phyloP scores from a whole-genome alignment of 2,329 filamentous ascomycete species.

The Furcasterigmium sp. region DNA sequence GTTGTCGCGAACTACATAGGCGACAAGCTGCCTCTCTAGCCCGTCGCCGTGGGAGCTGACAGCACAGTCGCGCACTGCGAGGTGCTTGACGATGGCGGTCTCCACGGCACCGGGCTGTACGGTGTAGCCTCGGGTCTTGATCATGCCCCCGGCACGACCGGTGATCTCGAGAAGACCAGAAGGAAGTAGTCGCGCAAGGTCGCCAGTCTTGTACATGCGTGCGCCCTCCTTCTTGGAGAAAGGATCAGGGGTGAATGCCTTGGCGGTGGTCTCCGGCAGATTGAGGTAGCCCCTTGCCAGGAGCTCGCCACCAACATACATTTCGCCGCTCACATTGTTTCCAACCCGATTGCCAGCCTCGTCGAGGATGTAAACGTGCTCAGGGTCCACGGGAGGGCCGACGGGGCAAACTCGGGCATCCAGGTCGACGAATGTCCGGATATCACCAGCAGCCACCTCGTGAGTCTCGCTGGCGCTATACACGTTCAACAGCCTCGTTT shows the following conservation, averaged over 20 bases:
- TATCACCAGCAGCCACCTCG: slow-evolving; percentile 73
- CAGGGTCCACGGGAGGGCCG: slow-evolving; percentile 61
- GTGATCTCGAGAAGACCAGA: slow-evolving; percentile 70
- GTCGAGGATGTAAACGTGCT: slow-evolving; percentile 68
- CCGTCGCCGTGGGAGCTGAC: slow-evolving; percentile 73
- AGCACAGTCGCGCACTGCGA: slow-evolving; percentile 67
- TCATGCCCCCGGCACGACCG: slow-evolving; percentile 72
- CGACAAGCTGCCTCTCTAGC: slow-evolving; percentile 68
- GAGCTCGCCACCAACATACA: slow-evolving; percentile 69
- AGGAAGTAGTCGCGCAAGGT: slow-evolving; percentile 61
- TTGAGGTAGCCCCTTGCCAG: slow-evolving; percentile 76
- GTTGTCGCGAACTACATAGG: slow-evolving; percentile 67
- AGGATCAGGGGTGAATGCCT: slow-evolving; percentile 63
- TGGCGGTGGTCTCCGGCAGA: slow-evolving; percentile 69
- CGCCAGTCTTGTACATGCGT: slow-evolving; percentile 71
- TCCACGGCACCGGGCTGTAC: slow-evolving; percentile 75
- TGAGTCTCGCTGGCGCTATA: slow-evolving; percentile 82
- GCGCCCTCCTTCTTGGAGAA: slow-evolving; percentile 56
- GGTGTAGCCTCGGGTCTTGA: slow-evolving; percentile 74
- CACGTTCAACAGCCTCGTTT: slow-evolving; percentile 67
- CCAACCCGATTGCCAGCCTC: slow-evolving; percentile 61
- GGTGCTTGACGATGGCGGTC: slow-evolving; percentile 61
- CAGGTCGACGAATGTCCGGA: slow-evolving; percentile 59
- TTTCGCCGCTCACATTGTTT: slow-evolving; percentile 60
- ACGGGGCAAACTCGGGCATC: slow-evolving; percentile 67